Percentiles rank a stretch among this genome's conserved stretches.
phyloP scores from a whole-genome alignment of 106 monocot species.

The Acanthochlamys bracteata region DNA sequence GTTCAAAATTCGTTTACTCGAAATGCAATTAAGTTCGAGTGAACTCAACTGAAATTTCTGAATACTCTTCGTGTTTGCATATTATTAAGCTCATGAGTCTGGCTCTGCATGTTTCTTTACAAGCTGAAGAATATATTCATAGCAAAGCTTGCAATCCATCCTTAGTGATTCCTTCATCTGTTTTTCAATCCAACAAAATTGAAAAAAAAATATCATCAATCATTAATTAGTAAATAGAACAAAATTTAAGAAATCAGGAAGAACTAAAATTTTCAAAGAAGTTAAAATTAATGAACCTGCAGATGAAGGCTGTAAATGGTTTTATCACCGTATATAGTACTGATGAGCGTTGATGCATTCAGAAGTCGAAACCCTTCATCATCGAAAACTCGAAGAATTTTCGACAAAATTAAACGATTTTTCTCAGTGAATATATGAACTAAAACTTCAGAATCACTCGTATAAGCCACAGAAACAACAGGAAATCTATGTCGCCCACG shows the following conservation, averaged over 20 bases:
- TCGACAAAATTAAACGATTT: constrained; percentile 13
- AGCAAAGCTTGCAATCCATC: constrained; percentile 19
- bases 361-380: constrained; percentile 36
- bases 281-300: constrained; percentile 13
- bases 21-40: too few relatives aligned
- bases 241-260: not conserved
- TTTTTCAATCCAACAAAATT: not conserved
- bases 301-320: constrained; percentile 48
- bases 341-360: constrained; percentile 36
- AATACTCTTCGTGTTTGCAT: too few relatives aligned
- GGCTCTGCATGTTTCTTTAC: too few relatives aligned
- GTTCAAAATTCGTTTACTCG: too few relatives aligned
- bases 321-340: constrained; percentile 13
- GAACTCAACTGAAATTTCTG: too few relatives aligned
- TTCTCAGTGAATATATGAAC: constrained; percentile 37
- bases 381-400: constrained; percentile 33
- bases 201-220: not conserved
- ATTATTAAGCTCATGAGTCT: too few relatives aligned
- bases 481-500: not conserved
- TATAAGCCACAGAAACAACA: constrained; percentile 28
- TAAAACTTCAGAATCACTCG: constrained; percentile 35
- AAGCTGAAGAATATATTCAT: constrained; percentile 14
- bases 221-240: not conserved
- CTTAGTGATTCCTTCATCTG: constrained; percentile 21
- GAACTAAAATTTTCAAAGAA: not conserved